Conservation (phyloP, 1,284 basidiomycete species). For the Cystobasidium pallidum region DNA sequence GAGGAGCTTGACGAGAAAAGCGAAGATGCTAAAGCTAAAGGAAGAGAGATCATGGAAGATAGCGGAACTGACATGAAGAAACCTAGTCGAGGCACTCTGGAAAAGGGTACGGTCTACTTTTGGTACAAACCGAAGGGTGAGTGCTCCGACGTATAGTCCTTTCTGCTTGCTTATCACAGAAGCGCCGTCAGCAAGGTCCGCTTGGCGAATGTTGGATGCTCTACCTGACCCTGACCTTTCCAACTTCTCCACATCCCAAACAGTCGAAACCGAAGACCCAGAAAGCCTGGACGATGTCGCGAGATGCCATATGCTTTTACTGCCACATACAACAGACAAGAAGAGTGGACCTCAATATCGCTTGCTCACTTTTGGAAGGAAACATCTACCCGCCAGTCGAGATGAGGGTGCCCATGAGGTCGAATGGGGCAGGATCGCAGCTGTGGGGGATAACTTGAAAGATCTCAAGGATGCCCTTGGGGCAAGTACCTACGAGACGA, state of each 20-base stretch:
- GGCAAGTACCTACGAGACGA: slow-evolving; percentile 66
- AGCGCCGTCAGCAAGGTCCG: not conserved
- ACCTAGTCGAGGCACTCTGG: slow-evolving; percentile 54
- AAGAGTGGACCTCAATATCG: slow-evolving; percentile 62
- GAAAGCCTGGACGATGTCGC: slow-evolving; percentile 66
- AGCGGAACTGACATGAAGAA: slow-evolving; percentile 19
- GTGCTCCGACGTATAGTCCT: not conserved
- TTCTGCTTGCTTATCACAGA: not conserved
- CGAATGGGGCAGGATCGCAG: slow-evolving; percentile 65
- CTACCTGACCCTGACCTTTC: no score
- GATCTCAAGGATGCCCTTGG: slow-evolving; percentile 63
- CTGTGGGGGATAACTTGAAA: slow-evolving; percentile 63
- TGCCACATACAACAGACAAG: slow-evolving; percentile 59
- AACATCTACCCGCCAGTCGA: slow-evolving; percentile 61
- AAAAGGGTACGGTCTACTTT: slow-evolving; percentile 63
- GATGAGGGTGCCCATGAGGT: slow-evolving; percentile 58
- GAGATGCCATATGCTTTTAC: slow-evolving; percentile 62
- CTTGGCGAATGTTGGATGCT: no score
- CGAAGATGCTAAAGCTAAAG: slow-evolving; percentile 38
- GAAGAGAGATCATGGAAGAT: slow-evolving; percentile 30
- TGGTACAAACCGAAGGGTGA: slow-evolving; percentile 66
- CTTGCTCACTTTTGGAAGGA: slow-evolving; percentile 67
- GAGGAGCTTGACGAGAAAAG: slow-evolving; percentile 26
- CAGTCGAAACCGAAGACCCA: slow-evolving; percentile 61
- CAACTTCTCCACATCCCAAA: no score